Evolutionary conservation across 805 yeast species (phyloP).

Genomic region (Wickerhamiella dianesei): DNA sequence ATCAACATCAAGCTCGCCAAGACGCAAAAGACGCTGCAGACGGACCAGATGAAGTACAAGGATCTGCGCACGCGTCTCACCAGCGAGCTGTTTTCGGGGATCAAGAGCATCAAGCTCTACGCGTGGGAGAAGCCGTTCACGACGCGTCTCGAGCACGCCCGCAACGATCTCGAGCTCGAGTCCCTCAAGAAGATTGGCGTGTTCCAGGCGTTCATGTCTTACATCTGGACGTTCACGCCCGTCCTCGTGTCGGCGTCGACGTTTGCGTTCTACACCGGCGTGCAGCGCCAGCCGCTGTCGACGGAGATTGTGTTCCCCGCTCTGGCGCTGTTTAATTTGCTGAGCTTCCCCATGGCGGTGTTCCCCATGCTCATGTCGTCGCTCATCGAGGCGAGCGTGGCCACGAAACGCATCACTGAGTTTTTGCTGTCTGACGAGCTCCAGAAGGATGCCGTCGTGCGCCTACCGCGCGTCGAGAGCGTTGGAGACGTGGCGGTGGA

Average conservation of each 20-base stretch:
- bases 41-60: conserved; percentile 71
- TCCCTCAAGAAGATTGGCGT: conserved; percentile 61
- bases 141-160: conserved; percentile 57
- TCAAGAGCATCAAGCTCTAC: conserved; percentile 81
- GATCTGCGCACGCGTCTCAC: conserved; percentile 84
- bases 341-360: conserved; percentile 83
- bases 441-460: conserved; percentile 63
- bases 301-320: conserved; percentile 77
- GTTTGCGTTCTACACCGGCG: conserved; percentile 62
- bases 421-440: conserved; percentile 63
- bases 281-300: conserved; percentile 52
- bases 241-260: conserved; percentile 80
- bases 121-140: conserved; percentile 91
- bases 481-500: conserved; percentile 47
- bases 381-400: conserved; percentile 68
- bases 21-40: conserved; percentile 50
- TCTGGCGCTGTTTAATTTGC: conserved; percentile 49
- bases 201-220: conserved; percentile 76
- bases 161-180: conserved; percentile 74
- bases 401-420: conserved; percentile 43
- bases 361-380: conserved; percentile 83
- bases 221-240: conserved; percentile 80
- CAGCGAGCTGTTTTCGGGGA: conserved; percentile 74
- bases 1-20: conserved; percentile 57
- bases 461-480: conserved; percentile 44